Percentiles rank a stretch among this genome's conserved stretches.
phyloP scores from a whole-genome alignment of 257 asterid genomes.

The Cordia subcordata region DNA sequence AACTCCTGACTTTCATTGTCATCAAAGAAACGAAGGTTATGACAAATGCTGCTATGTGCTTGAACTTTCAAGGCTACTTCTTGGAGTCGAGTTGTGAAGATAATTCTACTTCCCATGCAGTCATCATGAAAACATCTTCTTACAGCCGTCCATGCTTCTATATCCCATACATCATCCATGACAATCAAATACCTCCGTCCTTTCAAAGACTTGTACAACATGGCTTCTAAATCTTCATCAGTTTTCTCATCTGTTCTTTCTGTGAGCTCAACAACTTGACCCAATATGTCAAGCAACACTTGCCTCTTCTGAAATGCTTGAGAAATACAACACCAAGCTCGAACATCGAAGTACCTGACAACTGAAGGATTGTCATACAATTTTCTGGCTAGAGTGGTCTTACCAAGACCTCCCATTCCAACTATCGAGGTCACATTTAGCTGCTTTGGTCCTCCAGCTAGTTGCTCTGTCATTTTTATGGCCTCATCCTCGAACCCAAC shows the following conservation, averaged over 20 bases:
- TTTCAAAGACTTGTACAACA: background rate
- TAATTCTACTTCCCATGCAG: background rate
- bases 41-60: background rate
- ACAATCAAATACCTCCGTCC: background rate
- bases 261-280: background rate
- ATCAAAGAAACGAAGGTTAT: background rate
- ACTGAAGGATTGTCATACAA: background rate
- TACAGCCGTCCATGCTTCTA: background rate
- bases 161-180: background rate
- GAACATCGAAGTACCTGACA: background rate
- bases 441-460: background rate
- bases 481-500: slow-evolving; percentile 7
- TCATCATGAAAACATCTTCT: background rate
- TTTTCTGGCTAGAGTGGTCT: slow-evolving; percentile 2
- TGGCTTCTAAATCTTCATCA: background rate
- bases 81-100: background rate
- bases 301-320: background rate
- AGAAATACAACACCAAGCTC: background rate
- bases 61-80: background rate
- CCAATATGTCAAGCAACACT: background rate
- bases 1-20: background rate
- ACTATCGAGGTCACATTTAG: background rate
- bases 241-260: background rate
- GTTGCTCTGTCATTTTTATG: background rate
- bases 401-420: slow-evolving; percentile 9